Base-by-base conservation (phyloP, 1,284 basidiomycete genomes). In the Macrocystidia cucumis region DNA sequence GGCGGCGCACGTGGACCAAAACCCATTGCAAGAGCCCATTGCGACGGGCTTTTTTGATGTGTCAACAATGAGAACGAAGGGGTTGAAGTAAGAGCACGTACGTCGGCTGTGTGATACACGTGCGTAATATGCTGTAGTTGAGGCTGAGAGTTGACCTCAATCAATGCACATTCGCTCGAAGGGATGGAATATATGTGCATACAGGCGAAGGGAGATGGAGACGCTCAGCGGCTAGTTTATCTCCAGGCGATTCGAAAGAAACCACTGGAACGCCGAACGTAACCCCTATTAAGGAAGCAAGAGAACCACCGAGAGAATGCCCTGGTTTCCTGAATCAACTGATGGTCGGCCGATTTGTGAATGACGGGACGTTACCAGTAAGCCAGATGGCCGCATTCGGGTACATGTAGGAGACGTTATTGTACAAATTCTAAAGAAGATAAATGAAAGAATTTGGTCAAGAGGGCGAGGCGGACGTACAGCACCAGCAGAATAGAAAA, bases 201-300 rank as follows among this genome's bases (percentile, higher is more conserved):
- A 74, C 73, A 5, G 75, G 73, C 14, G 63, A 61, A 20, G 78
- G 76, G 3, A 95, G 71, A 54, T 93, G 90, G n/a, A 93, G 67
- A 11, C 91, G 70, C 16, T 70, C 58, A 0, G 96, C 88, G 3
- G 95, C 87, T 29, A 96, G 69, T 9, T 80, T 72, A 52, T 98
- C 96, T 11, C 91, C 93, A 0, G 92, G 93, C 8, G 91, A 74
- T 61, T 98, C 92, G 53, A 90, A 91, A 0, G 88, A 74, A 11
- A 95, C 78, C 3, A 81, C 82, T 0, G 91, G 91, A 8, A 73
- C 74, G 20, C 90, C 91, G 51, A 92, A 93, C 0, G 90, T 89
- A 7, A 75, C 67, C 0, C 84, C 88, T 8, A 93, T 62, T 12
- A 93, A 67, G 0, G 84, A 74, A 0, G 88, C 78, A n/a, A 93